phyloP scores from a whole-genome alignment of 2,329 filamentous ascomycete species.

The Aspergillus bombycis region DNA sequence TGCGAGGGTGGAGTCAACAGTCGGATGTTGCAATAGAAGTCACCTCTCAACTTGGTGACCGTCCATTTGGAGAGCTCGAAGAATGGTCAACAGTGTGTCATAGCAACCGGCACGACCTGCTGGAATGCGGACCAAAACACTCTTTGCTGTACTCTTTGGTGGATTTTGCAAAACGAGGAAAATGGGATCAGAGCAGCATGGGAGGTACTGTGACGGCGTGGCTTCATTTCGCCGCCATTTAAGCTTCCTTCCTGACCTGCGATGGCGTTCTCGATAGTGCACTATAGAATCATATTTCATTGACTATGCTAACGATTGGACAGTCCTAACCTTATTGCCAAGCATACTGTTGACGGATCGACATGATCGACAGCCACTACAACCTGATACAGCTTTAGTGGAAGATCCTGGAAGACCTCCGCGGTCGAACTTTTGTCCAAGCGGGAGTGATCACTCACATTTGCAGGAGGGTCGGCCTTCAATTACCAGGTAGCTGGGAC shows the following conservation, averaged over 20 bases:
- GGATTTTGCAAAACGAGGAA: not conserved
- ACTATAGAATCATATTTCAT: not conserved
- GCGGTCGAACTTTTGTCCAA: slow-evolving; percentile 10
- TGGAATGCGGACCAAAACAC: slow-evolving; percentile 23
- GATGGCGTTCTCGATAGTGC: not conserved
- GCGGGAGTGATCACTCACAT: slow-evolving; percentile 33
- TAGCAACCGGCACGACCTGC: slow-evolving; percentile 23
- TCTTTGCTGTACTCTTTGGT: not conserved
- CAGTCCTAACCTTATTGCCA: not conserved
- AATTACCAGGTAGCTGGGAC: slow-evolving; percentile 1
- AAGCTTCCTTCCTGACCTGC: not conserved
- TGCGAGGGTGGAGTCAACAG: not conserved
- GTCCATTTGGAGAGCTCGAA: not conserved
- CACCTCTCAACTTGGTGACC: not conserved
- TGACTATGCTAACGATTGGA: not conserved
- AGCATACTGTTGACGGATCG: slow-evolving; percentile 7
- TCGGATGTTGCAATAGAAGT: not conserved
- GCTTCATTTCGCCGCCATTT: not conserved
- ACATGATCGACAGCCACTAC: slow-evolving; percentile 15
- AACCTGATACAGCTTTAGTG: slow-evolving; percentile 20
- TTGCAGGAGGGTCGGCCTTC: slow-evolving; percentile 1
- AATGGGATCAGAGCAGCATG: not conserved
- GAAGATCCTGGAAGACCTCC: slow-evolving; percentile 21
- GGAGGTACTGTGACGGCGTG: slow-evolving; percentile 3
- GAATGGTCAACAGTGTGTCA: slow-evolving; percentile 9